Base-by-base conservation (phyloP, 352 stramenopile genomes). In the Pythium periplocum region DNA sequence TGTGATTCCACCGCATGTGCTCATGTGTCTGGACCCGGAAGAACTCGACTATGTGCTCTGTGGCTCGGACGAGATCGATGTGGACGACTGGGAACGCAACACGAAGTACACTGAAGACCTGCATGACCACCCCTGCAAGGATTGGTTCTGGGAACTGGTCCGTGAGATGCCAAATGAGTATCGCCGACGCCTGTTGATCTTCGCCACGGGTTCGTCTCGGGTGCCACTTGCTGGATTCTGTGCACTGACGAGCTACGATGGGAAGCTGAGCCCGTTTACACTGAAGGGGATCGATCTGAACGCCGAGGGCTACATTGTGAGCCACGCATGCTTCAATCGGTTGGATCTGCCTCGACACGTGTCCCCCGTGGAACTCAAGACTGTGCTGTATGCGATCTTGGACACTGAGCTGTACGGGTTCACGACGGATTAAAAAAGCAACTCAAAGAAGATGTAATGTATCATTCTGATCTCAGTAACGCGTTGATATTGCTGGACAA, bases 1-100 rank as follows among this genome's bases (percentile, higher is more conserved):
- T 51, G 84, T 98, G 10, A 77, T 98, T 46, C 96, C 96, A 2
- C 74, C 90, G 41, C 71, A 93, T 4, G 62, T 98, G 6, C 65
- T 98, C 8, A 85, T 93, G 17, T 65, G 98, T 4, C 98, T 98
- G 68, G 95, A 98, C 55, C 95, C 95, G 34, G 90, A 98, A 61
- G 93, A 98, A 66, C 71, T 98, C 2, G 93, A 98, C 59, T 76
- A 97, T 38, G 48, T 98, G 2, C 82, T 98, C 52, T 97, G 92
- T 51, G 95, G 94, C 17, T 72, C 97, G 34, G 88, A 96, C 5
- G 77, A 83, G 55, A 97, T 98, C 62, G 83, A 97, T 48, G 86
- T 98, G n/a, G 73, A 96, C 8, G 95, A 98, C 63, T 98, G 91
- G 93, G 80, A 86, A 59, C 62, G 61, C n/a, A 66, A 97, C 56